phyloP scores from a whole-genome alignment of 306 rosid genomes.

The Astragalus membranaceus region DNA sequence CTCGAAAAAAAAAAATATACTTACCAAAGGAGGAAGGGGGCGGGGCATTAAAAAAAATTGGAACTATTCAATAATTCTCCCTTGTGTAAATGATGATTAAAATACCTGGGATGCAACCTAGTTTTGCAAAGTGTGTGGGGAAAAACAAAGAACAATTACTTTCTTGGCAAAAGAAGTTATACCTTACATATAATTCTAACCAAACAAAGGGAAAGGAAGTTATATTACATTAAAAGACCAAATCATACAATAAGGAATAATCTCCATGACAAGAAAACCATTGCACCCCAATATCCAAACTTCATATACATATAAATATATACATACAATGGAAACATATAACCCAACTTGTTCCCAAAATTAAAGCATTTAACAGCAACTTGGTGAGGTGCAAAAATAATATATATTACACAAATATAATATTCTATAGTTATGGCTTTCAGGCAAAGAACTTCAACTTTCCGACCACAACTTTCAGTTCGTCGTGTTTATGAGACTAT shows the following conservation, averaged over 20 bases:
- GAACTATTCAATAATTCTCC: no score
- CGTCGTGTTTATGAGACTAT: conserved; percentile 31
- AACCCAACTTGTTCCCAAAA: neutral
- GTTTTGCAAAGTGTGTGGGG: no score
- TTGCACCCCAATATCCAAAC: neutral
- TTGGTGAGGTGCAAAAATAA: neutral
- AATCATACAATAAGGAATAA: conserved; percentile 25
- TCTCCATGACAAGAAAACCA: conserved; percentile 25
- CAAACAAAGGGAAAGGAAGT: neutral
- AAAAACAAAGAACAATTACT: conserved; percentile 30
- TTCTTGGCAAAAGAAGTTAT: conserved; percentile 26
- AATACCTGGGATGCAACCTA: no score
- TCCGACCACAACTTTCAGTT: conserved; percentile 9
- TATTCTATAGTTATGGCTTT: conserved; percentile 28
- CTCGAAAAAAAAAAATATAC: no score
- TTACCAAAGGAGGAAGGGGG: no score
- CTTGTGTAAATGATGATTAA: no score
- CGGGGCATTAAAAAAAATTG: no score
- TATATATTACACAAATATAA: neutral
- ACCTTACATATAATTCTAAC: conserved; percentile 8
- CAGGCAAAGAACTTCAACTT: conserved; percentile 17
- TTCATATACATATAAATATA: neutral
- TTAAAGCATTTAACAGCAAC: neutral
- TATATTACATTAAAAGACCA: conserved; percentile 8
- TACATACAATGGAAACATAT: neutral